phyloP scores from a whole-genome alignment of 345 rosid species.

The Eucalyptus curtisii region DNA sequence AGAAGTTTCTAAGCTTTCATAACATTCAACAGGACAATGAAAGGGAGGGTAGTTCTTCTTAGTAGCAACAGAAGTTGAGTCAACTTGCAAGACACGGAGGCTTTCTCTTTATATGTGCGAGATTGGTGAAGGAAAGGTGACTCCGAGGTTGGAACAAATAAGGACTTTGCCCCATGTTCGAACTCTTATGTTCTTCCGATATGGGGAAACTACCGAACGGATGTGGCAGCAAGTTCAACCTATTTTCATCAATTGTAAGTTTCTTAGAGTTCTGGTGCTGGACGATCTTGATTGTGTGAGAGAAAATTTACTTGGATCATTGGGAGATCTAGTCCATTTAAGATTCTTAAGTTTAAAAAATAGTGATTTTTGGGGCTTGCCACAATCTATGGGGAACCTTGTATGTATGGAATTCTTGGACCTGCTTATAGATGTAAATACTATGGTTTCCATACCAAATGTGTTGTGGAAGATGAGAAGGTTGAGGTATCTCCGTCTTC shows the following conservation, averaged over 20 bases:
- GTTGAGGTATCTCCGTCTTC: conserved; percentile 11
- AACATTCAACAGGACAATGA: not conserved
- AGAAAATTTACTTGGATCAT: too few relatives aligned
- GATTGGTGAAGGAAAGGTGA: too few relatives aligned
- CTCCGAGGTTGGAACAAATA: too few relatives aligned
- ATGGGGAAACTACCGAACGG: not conserved
- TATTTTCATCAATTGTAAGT: not conserved
- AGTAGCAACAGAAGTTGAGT: not conserved
- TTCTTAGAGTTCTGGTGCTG: not conserved
- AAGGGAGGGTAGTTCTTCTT: not conserved
- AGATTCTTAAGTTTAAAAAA: too few relatives aligned
- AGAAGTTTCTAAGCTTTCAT: conserved; percentile 5
- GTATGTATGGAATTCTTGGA: conserved; percentile 9
- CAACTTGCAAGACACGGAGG: too few relatives aligned
- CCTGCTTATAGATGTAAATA: not conserved
- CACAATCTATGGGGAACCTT: conserved; percentile 7
- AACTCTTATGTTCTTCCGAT: not conserved
- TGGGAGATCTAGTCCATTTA: too few relatives aligned
- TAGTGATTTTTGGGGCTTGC: not conserved
- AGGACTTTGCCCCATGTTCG: too few relatives aligned
- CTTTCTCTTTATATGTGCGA: too few relatives aligned
- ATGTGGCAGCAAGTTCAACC: not conserved
- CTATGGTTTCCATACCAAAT: not conserved
- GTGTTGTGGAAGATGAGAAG: conserved; percentile 7
- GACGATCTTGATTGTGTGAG: too few relatives aligned